Base-by-base conservation (phyloP, 2,329 filamentous ascomycete species). In the Samsoniella hepiali region DNA sequence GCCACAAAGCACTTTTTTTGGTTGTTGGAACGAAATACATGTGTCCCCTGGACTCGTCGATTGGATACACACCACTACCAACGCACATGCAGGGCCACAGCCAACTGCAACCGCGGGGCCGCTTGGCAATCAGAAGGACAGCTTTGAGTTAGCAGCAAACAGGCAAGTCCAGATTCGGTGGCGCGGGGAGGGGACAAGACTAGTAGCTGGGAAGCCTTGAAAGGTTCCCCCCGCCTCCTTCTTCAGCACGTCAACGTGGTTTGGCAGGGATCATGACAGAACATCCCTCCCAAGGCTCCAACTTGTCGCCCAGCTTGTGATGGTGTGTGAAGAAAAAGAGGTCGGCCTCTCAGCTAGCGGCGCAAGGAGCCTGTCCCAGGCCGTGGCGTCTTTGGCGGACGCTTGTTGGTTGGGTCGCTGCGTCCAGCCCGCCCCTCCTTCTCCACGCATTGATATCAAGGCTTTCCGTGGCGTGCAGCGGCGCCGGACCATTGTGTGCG, bases 371-470 rank as follows among this genome's bases (percentile, higher is more conserved):
- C 15, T 27, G 45, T 34, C n/a, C 42, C 40, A 42, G 27, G 40
- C 22, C 15, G 58, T 55, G 59, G 59, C 59, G 59, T 62, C 58
- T 45, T 54, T 61, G 47, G 38, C 47, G 29, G 31, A 49, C 38
- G 49, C 49, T 45, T 45, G 58, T 61, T 54, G 58, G 58, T 44
- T 61, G n/a, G 31, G 36, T 22, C 22, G 5, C 27, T 2, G 38
- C 40, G 29, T 42, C 49, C 22, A 27, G 22, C 42, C 38, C 56
- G 9, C 55, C 9, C 42, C n/a, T 47, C 31, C 31, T 58, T 17
- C 34, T 15, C 8, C 8, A 3, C 6, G 36, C 11, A 3, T 29
- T 29, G 47, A 50, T 32, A 50, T 15, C 29, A 29, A 29, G 47
- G 27, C 29, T 50, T 40, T 40, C 11, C 32, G 50, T 54, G n/a